Evolutionary conservation across 495 filamentous ascomycete species (phyloP).

Genomic region (Neurospora sp.): DNA sequence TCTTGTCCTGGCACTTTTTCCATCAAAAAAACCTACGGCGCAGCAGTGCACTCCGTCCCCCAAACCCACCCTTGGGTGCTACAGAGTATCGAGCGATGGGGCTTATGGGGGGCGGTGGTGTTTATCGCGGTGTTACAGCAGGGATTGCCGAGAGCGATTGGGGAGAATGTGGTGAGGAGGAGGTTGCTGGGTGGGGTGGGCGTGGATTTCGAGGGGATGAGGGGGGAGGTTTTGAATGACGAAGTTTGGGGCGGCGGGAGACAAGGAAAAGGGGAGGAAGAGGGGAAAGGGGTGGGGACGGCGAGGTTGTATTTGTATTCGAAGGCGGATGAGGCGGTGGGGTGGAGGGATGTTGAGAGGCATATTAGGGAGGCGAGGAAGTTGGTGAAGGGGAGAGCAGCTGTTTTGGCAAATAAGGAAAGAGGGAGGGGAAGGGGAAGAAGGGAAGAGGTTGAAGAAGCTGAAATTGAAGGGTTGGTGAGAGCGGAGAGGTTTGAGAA

Average conservation of each 20-base stretch:
- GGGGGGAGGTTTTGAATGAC: conserved; percentile 17
- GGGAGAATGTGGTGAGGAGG: conserved; percentile 12
- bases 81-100: not conserved
- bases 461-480: conserved; percentile 15
- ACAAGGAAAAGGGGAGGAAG: not conserved
- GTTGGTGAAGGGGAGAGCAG: not conserved
- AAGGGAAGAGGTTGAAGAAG: conserved; percentile 9
- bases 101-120: not conserved
- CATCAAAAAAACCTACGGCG: not conserved
- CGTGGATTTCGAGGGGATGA: conserved; percentile 11
- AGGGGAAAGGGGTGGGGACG: not conserved
- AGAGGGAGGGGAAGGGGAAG: conserved; percentile 1
- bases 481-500: not conserved
- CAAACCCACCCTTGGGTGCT: not conserved
- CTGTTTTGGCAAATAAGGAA: too few species aligned
- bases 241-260: conserved; percentile 4
- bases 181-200: conserved; percentile 11
- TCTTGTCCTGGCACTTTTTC: conserved; percentile 18
- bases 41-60: not conserved
- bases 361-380: conserved; percentile 3
- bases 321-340: conserved; percentile 23
- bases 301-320: conserved; percentile 26
- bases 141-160: conserved; percentile 8
- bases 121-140: conserved; percentile 12
- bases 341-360: conserved; percentile 22